phyloP scores from a whole-genome alignment of 306 rosid genomes.

The Astragalus membranaceus region DNA sequence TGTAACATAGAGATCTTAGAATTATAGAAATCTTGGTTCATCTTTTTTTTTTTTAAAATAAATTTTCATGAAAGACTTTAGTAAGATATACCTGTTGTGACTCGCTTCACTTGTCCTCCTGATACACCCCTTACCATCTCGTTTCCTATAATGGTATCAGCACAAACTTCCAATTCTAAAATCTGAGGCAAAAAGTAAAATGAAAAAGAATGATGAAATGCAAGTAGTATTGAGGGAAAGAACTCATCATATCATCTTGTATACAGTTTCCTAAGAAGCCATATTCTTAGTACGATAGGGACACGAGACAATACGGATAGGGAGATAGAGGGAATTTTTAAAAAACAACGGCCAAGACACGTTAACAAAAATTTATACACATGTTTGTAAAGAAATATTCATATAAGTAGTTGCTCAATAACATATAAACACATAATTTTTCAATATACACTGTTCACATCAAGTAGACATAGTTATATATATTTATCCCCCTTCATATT shows the following conservation, averaged over 20 bases:
- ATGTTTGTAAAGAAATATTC: no score
- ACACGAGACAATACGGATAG: no score
- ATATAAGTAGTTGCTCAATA: no score
- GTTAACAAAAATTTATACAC: no score
- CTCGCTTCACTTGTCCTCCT: constrained; percentile 14
- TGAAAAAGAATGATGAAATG: not conserved
- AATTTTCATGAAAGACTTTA: not conserved
- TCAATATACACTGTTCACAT: no score
- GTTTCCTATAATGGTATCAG: constrained; percentile 24
- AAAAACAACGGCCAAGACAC: no score
- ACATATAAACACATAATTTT: no score
- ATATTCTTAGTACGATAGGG: no score
- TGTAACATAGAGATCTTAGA: not conserved
- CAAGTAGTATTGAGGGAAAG: not conserved
- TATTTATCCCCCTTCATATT: no score
- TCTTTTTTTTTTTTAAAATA: not conserved
- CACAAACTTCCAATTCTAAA: constrained; percentile 27
- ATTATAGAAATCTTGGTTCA: not conserved
- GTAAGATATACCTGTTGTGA: constrained; percentile 7
- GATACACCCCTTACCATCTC: constrained; percentile 17
- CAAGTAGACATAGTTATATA: no score
- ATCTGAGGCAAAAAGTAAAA: not conserved
- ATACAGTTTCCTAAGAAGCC: no score
- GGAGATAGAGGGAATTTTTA: no score
- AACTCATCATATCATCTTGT: not conserved